A percentile compares a stretch with the other conserved stretches of the same genome.
These are phyloP conservation scores for Pseudocercospora cruenta DNA, from an alignment of 2,329 filamentous ascomycete species.

Conservation along the genomic window DNA sequence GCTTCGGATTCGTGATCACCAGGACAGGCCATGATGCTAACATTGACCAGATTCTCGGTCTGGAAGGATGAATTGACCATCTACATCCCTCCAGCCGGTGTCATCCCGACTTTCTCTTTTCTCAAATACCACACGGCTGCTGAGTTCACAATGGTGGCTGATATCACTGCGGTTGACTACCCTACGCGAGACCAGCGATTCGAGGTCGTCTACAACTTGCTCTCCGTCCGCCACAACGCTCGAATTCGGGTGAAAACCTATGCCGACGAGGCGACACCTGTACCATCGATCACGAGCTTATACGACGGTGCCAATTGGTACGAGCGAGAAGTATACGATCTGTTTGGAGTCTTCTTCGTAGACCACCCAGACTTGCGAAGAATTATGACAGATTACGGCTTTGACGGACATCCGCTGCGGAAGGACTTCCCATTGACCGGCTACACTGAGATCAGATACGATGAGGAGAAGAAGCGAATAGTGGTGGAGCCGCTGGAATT, in stretches of 20 bases:
- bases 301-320: slow-evolving; percentile 99
- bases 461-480: slow-evolving; percentile 99
- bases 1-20: background rate
- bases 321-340: slow-evolving; percentile 94
- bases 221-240: slow-evolving; percentile 94
- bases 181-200: slow-evolving; percentile 94
- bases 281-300: slow-evolving; percentile 82
- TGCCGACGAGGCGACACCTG: slow-evolving; percentile 90
- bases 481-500: slow-evolving; percentile 97
- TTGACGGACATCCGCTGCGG: slow-evolving; percentile 93
- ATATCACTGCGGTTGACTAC: slow-evolving; percentile 94
- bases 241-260: slow-evolving; percentile 98
- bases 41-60: slow-evolving; percentile 72
- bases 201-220: slow-evolving; percentile 96
- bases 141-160: slow-evolving; percentile 91
- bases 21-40: background rate
- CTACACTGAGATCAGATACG: slow-evolving; percentile 96
- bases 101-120: slow-evolving; percentile 91
- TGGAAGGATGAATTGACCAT: slow-evolving; percentile 96
- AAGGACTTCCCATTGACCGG: slow-evolving; percentile 98
- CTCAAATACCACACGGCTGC: slow-evolving; percentile 97
- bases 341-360: slow-evolving; percentile 96
- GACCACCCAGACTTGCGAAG: slow-evolving; percentile 93
- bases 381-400: slow-evolving; percentile 99
- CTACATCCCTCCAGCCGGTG: slow-evolving; percentile 76